phyloP scores from a whole-genome alignment of 2,329 filamentous ascomycete species.

The Escovopsis sp. region DNA sequence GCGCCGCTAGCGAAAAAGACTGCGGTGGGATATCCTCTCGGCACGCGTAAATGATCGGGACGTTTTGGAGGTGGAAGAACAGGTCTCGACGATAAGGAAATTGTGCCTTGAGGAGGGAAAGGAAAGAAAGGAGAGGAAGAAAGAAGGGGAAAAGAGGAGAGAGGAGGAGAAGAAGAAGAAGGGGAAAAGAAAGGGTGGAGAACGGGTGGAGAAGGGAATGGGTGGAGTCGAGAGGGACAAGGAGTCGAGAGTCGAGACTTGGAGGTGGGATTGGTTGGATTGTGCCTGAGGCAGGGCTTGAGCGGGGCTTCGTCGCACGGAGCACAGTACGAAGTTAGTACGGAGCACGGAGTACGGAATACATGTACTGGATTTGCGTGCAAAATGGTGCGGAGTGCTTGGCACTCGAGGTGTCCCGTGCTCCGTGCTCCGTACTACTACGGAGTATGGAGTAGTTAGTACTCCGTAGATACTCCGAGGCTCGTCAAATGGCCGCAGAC shows the following conservation, averaged over 20 bases:
- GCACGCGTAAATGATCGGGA: slow-evolving; percentile 87
- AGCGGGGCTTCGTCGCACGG: too few relatives aligned
- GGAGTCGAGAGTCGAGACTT: too few relatives aligned
- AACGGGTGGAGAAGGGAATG: background rate
- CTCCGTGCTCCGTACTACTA: too few relatives aligned
- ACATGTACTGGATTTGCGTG: too few relatives aligned
- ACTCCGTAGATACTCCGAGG: too few relatives aligned
- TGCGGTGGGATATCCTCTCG: slow-evolving; percentile 57
- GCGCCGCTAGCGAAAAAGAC: slow-evolving; percentile 98
- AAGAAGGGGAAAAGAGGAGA: background rate
- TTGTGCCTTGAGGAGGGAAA: slow-evolving; percentile 44
- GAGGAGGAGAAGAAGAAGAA: slow-evolving; percentile 5
- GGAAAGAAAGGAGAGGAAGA: slow-evolving; percentile 16
- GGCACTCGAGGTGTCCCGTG: too few relatives aligned
- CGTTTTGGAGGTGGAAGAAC: slow-evolving; percentile 50
- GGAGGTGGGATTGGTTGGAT: background rate
- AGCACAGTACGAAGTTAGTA: too few relatives aligned
- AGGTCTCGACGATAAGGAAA: slow-evolving; percentile 93
- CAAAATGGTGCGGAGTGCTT: too few relatives aligned
- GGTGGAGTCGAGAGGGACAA: too few relatives aligned
- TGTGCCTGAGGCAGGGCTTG: slow-evolving; percentile 14
- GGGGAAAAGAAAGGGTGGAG: background rate
- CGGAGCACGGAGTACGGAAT: too few relatives aligned
- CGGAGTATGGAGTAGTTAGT: too few relatives aligned
- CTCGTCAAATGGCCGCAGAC: too few relatives aligned